Base-by-base conservation (phyloP, 169 alveolate genomes). In the Cryptosporidium ryanae region DNA sequence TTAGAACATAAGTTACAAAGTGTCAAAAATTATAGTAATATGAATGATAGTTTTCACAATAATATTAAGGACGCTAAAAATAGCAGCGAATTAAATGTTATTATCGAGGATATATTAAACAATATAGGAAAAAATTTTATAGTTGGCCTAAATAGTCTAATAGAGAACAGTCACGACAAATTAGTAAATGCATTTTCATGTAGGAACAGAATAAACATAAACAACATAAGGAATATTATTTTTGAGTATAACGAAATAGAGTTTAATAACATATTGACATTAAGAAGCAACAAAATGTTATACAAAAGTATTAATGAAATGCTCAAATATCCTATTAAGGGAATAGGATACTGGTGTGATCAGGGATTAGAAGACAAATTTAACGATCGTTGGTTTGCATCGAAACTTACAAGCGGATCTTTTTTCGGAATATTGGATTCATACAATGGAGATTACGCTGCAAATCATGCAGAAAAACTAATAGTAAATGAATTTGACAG, bases 311-410 rank as follows among this genome's bases (percentile, higher is more conserved):
- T 54, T 54, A 38, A 38, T 38, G 8, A 4, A 6, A 38, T 38
- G 8, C 13, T 54, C 7, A 46, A 61, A 31, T 32, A 43, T 76
- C 84, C 84, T 31, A 43, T 76, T 31, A 76, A 55, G 57, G 84
- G 76, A 32, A 76, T 76, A 12, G 71, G 84, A 25, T 61, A 44
- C 27, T 76, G 84, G 84, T 55, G 2, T 57, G 84, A 76, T n/a
- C 70, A 57, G 10, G 84, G 84, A 21, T 32, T 76, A 43, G 57
- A 43, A n/a, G 32, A 55, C n/a, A 34, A 25, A 34, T 55, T 76
- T 67, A 59, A 59, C 25, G 84, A 76, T 76, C 63, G 84, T 34
- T 76, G 84, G 84, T 76, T 76, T 54, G 61, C 57, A 15, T 55
- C 76, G 8, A 76, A 76, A 38, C 34, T 76, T 15, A 52, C 68